A percentile compares a stretch with the other conserved stretches of the same genome.
Evolutionary conservation across 2,329 filamentous ascomycete genomes (phyloP).

Genomic region (Fonsecaea pugnacius): DNA sequence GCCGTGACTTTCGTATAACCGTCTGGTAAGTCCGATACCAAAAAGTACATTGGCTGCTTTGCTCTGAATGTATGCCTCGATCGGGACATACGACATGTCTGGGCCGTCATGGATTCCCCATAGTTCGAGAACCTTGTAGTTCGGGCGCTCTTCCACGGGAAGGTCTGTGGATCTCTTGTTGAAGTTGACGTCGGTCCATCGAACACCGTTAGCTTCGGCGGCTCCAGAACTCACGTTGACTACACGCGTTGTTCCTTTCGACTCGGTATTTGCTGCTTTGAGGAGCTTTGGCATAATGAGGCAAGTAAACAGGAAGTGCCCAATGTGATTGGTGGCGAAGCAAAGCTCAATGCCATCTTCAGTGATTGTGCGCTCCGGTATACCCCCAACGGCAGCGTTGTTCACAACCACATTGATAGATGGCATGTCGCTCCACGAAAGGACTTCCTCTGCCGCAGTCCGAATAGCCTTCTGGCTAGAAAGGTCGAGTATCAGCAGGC

Average conservation of each 20-base stretch:
- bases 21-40: slow-evolving; percentile 44
- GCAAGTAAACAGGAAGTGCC: slow-evolving; percentile 48
- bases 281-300: slow-evolving; percentile 44
- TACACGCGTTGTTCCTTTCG: slow-evolving; percentile 32
- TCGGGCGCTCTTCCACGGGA: slow-evolving; percentile 30
- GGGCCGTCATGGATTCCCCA: slow-evolving; percentile 19
- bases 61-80: slow-evolving; percentile 50
- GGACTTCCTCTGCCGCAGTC: slow-evolving; percentile 41
- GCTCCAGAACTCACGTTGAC: slow-evolving; percentile 41
- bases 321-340: slow-evolving; percentile 46
- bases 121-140: slow-evolving; percentile 12
- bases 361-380: slow-evolving; percentile 34
- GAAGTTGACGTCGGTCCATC: slow-evolving; percentile 45
- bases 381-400: slow-evolving; percentile 49
- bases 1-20: slow-evolving; percentile 37
- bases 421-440: slow-evolving; percentile 35
- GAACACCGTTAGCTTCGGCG: slow-evolving; percentile 39
- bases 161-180: slow-evolving; percentile 35
- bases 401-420: slow-evolving; percentile 50
- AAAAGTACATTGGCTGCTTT: slow-evolving; percentile 56
- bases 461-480: slow-evolving; percentile 41
- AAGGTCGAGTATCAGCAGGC: slow-evolving; percentile 44
- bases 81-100: slow-evolving; percentile 42
- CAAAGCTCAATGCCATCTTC: slow-evolving; percentile 47
- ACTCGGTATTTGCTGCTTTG: slow-evolving; percentile 35